Percentiles rank a stretch among this genome's conserved stretches.
These are phyloP conservation scores for Entamoeba histolytica DNA, from an alignment of 208 protist genomes.

Conservation along the genomic window DNA sequence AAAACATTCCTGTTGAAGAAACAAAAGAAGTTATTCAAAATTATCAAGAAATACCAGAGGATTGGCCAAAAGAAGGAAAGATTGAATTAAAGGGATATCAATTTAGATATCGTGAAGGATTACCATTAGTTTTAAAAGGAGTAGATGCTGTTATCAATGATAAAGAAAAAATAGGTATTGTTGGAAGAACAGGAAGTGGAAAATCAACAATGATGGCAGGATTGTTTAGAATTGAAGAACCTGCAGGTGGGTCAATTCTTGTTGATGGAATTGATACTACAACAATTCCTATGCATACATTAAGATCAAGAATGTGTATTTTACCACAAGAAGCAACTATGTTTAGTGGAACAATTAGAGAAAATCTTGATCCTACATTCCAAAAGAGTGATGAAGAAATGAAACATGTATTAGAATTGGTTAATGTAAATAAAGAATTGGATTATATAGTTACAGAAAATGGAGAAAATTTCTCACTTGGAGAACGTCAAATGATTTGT, in stretches of 20 bases:
- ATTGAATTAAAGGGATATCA: neutral
- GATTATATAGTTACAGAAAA: neutral
- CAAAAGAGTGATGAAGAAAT: constrained; percentile 21
- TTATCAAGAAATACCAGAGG: neutral
- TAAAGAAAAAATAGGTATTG: constrained; percentile 33
- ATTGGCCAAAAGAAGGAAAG: neutral
- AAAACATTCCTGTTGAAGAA: neutral
- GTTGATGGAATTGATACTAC: constrained; percentile 29
- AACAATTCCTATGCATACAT: constrained; percentile 5
- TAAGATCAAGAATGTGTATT: constrained; percentile 20
- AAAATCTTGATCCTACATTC: constrained; percentile 25
- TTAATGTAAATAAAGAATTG: neutral
- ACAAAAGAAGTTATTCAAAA: neutral
- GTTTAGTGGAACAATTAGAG: constrained; percentile 27
- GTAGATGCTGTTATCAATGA: constrained; percentile 9
- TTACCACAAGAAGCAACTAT: constrained; percentile 37
- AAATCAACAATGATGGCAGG: constrained; percentile 28
- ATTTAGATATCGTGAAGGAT: constrained; percentile 9
- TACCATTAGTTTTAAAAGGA: constrained; percentile 21
- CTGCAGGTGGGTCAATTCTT: constrained; percentile 5
- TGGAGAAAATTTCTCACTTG: no score
- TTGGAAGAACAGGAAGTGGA: constrained; percentile 37
- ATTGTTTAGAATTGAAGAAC: constrained; percentile 31
- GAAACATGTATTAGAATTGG: constrained; percentile 1
- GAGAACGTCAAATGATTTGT: no score